These are phyloP conservation scores for Cordyceps pruinosa DNA, from an alignment of 2,329 filamentous ascomycete species.

Conservation along the genomic window DNA sequence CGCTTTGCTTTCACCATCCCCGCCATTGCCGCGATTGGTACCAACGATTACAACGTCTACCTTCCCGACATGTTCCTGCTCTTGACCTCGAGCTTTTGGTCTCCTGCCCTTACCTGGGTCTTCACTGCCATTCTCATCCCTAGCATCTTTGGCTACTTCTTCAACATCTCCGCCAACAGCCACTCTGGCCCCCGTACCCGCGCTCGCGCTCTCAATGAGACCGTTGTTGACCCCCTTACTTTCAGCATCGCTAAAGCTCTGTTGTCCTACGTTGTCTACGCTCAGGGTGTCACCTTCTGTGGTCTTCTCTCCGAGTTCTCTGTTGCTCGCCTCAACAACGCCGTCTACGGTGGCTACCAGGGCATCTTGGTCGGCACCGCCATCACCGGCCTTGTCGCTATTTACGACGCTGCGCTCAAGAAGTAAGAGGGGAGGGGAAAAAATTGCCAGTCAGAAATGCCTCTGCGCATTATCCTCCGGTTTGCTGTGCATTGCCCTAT, in stretches of 20 bases:
- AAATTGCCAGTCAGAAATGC: background rate
- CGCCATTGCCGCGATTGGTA: conserved; percentile 47
- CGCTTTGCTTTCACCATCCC: conserved; percentile 69
- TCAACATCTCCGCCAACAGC: conserved; percentile 67
- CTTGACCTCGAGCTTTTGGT: conserved; percentile 75
- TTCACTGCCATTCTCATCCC: conserved; percentile 67
- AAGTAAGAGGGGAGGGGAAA: conserved; percentile 39
- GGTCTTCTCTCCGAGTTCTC: conserved; percentile 54
- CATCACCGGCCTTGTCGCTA: conserved; percentile 60
- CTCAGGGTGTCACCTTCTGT: conserved; percentile 54
- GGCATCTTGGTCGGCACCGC: conserved; percentile 62
- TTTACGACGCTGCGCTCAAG: conserved; percentile 73
- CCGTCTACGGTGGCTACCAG: conserved; percentile 65
- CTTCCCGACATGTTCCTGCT: conserved; percentile 77
- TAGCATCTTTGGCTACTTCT: conserved; percentile 71
- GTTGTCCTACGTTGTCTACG: conserved; percentile 73
- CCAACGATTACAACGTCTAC: conserved; percentile 53
- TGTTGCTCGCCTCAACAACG: conserved; percentile 55
- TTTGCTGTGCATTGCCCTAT: background rate
- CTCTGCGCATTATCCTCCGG: background rate
- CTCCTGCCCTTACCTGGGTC: conserved; percentile 68
- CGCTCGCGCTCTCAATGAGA: conserved; percentile 34
- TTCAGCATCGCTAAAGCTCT: conserved; percentile 88
- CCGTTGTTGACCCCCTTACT: conserved; percentile 70
- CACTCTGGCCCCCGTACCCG: conserved; percentile 32